Evolutionary conservation across 176 grass and related monocot species (phyloP).

Genomic region (Carex kokanica): DNA sequence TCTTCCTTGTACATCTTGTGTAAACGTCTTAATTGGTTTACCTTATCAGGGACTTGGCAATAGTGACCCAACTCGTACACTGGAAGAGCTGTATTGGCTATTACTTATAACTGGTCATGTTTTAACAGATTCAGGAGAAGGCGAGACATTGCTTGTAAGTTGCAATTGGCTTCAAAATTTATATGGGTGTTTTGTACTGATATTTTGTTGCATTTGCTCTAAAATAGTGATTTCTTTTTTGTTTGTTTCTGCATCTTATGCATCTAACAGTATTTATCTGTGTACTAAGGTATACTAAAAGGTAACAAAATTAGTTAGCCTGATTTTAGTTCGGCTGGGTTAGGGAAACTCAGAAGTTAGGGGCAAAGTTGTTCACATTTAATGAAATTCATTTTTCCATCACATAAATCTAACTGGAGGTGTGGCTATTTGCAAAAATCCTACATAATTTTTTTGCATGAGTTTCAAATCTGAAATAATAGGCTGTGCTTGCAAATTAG

Average conservation of each 20-base stretch:
- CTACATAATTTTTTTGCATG: not conserved
- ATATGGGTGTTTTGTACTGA: not conserved
- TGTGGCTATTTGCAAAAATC: not conserved
- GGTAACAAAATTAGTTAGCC: not conserved
- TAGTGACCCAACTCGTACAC: slow-evolving; percentile 73
- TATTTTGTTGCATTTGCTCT: not conserved
- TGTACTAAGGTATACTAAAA: not conserved
- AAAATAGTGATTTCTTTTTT: not conserved
- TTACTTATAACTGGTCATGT: slow-evolving; percentile 92
- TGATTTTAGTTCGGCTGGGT: not conserved
- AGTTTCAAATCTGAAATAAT: not conserved
- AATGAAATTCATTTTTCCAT: not conserved
- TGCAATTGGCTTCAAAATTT: slow-evolving; percentile 13
- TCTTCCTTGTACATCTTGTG: slow-evolving; percentile 7
- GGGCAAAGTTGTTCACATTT: slow-evolving; percentile 3
- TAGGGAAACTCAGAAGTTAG: not conserved
- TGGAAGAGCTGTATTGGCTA: slow-evolving; percentile 96
- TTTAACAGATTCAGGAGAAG: slow-evolving; percentile 95
- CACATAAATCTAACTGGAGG: not conserved
- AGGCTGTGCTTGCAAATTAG: not conserved
- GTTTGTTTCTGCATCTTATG: not conserved
- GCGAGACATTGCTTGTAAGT: slow-evolving; percentile 94
- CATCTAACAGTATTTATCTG: not conserved
- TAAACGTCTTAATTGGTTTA: slow-evolving; percentile 20
- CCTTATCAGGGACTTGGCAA: slow-evolving; percentile 50